Evolutionary conservation across 805 yeast genomes (phyloP), one percentile per base, ranked within the genome.

Genomic region (Sporopachydermia quercuum): DNA sequence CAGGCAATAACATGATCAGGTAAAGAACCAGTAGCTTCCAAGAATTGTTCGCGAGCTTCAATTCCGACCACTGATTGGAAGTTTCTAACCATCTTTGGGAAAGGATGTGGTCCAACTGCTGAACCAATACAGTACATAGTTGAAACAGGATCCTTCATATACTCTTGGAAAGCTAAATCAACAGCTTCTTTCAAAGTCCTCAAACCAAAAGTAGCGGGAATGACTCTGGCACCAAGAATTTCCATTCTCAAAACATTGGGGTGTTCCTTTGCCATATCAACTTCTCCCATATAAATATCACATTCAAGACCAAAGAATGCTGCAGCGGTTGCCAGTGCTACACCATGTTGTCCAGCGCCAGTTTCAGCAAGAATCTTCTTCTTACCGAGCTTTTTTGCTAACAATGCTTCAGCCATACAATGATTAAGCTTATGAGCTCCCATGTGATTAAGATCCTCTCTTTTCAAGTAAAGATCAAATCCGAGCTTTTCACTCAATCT

Each of bases 311-410:
- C 40, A 19, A 43, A 82, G 54, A 81, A 81, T 47, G 94, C 94
- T 68, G 87, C 78, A 0, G 93, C 94, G 44, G 94, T 82, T 19
- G 94, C 94, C 39, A 91, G 82, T 34, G 94, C 94, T 33, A 82
- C 94, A 65, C 94, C 94, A 55, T 82, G 94, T 62, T 82, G 94
- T 49, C 94, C 94, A 39, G 94, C 94, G 62, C 94, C 94, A 33
- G 94, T 82, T 64, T 82, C 94, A 27, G 94, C 94, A 55, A 82
- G 81, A 45, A 82, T 69, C 47, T 79, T 73, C 46, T 61, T 70
- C 61, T 82, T 82, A 38, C 91, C 91, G 46, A 82, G 65, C 60
- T 91, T 70, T 55, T 68, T 78, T 19, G 93, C 93, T 49, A 82
- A 66, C 45, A 82, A 63, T 16, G 80, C 84, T 63, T 82, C 93